Evolutionary conservation across 306 rosid species (phyloP).

Genomic region (Lablab purpureus): DNA sequence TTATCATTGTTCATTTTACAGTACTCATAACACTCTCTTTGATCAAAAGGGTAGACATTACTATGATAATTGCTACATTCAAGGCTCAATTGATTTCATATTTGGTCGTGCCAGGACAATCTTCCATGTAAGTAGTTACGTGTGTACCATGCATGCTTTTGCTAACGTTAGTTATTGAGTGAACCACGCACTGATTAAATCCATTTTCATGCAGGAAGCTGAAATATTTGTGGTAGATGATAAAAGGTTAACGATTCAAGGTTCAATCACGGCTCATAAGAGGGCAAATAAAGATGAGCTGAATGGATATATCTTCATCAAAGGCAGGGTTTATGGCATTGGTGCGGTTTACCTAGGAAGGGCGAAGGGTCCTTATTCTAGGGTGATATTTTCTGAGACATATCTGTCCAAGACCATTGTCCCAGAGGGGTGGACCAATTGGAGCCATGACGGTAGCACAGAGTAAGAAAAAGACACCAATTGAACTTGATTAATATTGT

Average conservation of each 20-base stretch:
- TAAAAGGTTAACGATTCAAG: constrained; percentile 63
- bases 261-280: constrained; percentile 76
- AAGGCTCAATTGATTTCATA: constrained; percentile 93
- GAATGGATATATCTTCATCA: constrained; percentile 70
- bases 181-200: neutral
- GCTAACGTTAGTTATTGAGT: neutral
- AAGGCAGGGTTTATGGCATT: constrained; percentile 70
- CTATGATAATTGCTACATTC: constrained; percentile 74
- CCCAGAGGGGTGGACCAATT: constrained; percentile 77
- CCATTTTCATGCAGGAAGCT: constrained; percentile 54
- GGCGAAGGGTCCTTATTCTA: constrained; percentile 75
- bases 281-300: constrained; percentile 56
- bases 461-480: constrained; percentile 53
- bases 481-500: neutral
- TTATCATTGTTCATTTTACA: constrained; percentile 86
- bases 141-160: neutral
- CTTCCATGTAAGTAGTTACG: constrained; percentile 54
- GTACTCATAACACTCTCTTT: constrained; percentile 92
- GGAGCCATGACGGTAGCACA: constrained; percentile 71
- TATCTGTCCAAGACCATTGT: constrained; percentile 71
- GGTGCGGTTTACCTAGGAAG: constrained; percentile 79
- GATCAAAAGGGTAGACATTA: constrained; percentile 94
- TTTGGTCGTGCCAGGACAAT: constrained; percentile 78
- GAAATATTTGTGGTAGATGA: constrained; percentile 83
- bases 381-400: constrained; percentile 62